Evolutionary conservation across 2,329 filamentous ascomycete species (phyloP), one percentile per base, ranked within the genome.

Genomic region (Zalaria sp.): DNA sequence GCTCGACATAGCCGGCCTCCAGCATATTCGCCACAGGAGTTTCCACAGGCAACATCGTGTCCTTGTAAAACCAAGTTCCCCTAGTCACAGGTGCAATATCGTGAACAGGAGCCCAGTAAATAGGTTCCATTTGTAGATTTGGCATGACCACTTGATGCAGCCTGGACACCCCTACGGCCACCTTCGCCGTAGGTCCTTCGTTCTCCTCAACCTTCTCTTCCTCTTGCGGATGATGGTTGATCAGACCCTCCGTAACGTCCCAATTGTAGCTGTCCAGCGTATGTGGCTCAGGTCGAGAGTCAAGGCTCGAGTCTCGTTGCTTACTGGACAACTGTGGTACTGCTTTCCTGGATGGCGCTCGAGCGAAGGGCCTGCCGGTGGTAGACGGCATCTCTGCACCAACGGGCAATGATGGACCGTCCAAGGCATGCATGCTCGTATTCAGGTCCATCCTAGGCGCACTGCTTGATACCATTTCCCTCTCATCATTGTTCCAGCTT

Each of bases 51-150:
- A 84, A 68, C 87, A 96, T 94, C 1, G 83, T 89, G 55, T 95
- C 88, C 64, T 82, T 83, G 61, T 96, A 96, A 58, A 98, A 98
- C 91, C 91, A 98, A 0, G 89, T 96, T 1, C 83, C 87, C 49
- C 91, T 73, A 43, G 82, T 72, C 2, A 96, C 87, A 31, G 79
- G 70, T 5, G 85, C 81, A 28, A 93, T 75, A 54, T 96, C 91
- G 53, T 93, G 87, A 28, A 96, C 73, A 5, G 91, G 89, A 11
- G 82, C 88, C 91, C 91, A 98, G 58, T 98, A 98, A 45, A 96
- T 95, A 0, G 91, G 91, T 59, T 88, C 85, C 87, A 98, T 93
- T 54, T 67, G 43, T 29, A 93, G 64, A 41, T 74, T 74, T 25
- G 89, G 87, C 51, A 96, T 69, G 44, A 83, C 79, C 1, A 96